Conservation (phyloP, 2,329 filamentous ascomycete genomes). For the Macroventuria anomochaeta region DNA sequence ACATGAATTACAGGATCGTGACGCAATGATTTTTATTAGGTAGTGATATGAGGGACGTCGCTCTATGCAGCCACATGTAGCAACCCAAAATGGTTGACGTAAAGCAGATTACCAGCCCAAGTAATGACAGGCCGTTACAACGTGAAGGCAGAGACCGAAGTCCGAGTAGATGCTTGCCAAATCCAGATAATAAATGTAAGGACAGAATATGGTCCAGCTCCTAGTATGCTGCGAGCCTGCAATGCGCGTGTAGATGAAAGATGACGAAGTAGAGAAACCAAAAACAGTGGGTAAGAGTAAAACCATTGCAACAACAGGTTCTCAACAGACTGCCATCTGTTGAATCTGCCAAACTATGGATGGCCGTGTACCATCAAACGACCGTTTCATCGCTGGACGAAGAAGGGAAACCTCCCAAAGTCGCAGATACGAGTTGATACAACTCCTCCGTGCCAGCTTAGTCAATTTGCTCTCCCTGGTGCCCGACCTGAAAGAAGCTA, state of each 20-base stretch:
- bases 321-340: slow-evolving; percentile 27
- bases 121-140: slow-evolving; percentile 20
- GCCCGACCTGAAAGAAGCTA: slow-evolving; percentile 20
- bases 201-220: slow-evolving; percentile 41
- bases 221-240: slow-evolving; percentile 29
- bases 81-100: slow-evolving; percentile 20
- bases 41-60: slow-evolving; percentile 14
- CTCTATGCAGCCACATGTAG: slow-evolving; percentile 15
- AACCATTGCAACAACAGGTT: slow-evolving; percentile 16
- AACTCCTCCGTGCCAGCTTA: not conserved
- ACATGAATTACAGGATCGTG: not conserved
- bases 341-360: slow-evolving; percentile 34
- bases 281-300: slow-evolving; percentile 11
- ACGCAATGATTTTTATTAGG: slow-evolving; percentile 28
- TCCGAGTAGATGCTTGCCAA: slow-evolving; percentile 33
- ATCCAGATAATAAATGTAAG: slow-evolving; percentile 34
- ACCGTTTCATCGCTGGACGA: slow-evolving; percentile 35
- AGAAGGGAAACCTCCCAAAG: not conserved
- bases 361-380: not conserved
- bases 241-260: slow-evolving; percentile 36
- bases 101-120: slow-evolving; percentile 10
- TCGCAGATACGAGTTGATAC: not conserved
- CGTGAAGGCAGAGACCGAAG: slow-evolving; percentile 20
- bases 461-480: slow-evolving; percentile 3
- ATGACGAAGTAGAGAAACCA: not conserved